These are phyloP conservation scores for Paraphaeosphaeria minitans DNA, from an alignment of 2,329 filamentous ascomycete genomes.

Conservation along the genomic window DNA sequence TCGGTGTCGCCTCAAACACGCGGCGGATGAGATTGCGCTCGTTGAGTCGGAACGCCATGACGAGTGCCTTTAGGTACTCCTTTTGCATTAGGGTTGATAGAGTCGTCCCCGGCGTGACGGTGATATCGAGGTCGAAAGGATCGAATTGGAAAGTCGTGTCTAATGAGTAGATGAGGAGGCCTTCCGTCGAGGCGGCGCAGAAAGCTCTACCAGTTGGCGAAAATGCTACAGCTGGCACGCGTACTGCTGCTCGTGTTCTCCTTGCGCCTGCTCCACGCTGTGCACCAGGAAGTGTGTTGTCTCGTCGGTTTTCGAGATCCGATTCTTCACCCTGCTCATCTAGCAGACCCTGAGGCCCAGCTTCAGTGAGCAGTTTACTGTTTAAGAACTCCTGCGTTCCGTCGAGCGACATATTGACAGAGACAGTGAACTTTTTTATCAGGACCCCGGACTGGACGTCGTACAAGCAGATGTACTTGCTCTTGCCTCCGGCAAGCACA, in stretches of 20 bases:
- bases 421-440: slow-evolving; percentile 94
- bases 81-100: slow-evolving; percentile 72
- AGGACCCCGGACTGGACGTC: slow-evolving; percentile 91
- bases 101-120: slow-evolving; percentile 79
- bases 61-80: slow-evolving; percentile 87
- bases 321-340: slow-evolving; percentile 88
- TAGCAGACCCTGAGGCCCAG: slow-evolving; percentile 80
- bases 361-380: slow-evolving; percentile 88
- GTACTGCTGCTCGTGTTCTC: slow-evolving; percentile 77
- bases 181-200: slow-evolving; percentile 93
- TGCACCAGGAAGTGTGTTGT: slow-evolving; percentile 80
- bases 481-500: slow-evolving; percentile 88
- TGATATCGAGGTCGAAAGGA: slow-evolving; percentile 93
- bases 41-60: slow-evolving; percentile 97
- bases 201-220: slow-evolving; percentile 88
- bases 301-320: slow-evolving; percentile 83
- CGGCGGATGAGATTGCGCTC: slow-evolving; percentile 79
- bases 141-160: slow-evolving; percentile 87
- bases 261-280: slow-evolving; percentile 87
- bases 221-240: slow-evolving; percentile 84
- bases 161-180: slow-evolving; percentile 88
- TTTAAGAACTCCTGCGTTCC: slow-evolving; percentile 98
- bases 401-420: slow-evolving; percentile 90
- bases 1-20: slow-evolving; percentile 84
- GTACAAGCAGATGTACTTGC: slow-evolving; percentile 98